Base-by-base conservation (phyloP, 140 eudicot genomes). In the Oenanthe javanica region DNA sequence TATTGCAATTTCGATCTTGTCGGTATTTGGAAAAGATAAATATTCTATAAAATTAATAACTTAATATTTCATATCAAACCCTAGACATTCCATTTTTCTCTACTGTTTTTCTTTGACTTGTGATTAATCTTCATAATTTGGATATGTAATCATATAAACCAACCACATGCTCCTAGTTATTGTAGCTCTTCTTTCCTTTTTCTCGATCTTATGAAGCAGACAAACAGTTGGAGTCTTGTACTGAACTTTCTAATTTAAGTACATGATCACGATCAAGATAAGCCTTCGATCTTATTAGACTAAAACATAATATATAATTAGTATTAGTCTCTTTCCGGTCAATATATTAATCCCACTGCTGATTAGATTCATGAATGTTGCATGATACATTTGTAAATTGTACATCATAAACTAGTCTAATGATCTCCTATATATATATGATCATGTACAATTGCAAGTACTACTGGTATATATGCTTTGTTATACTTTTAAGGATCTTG, bases 1-100 rank as follows among this genome's bases (percentile, higher is more conserved):
- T 83, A 84, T 51, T 69, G 38, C 80, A 88, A 79, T 42, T 4
- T 4, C 45, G 81, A 82, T 77, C 88, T 87, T 90, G 91, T 86
- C 91, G 90, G 91, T 78, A 4, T 71, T 71, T 71, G 4, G 4
- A n/a, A 25, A 76, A 49, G 66, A 52, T n/a, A 76, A n/a, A 11
- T 49, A 5, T n/a, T 48, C 42, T 27, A 19, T 52, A 77, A 77
- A 54, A 50, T 42, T 77, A 76, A 9, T 76, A 27, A 42, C 25
- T 2, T n/a, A 47, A 5, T 42, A 42, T 42, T 42, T 42, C 4
- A 31, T 57, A 19, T 31, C 31, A 25, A 13, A 4, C 13, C 25
- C n/a, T 75, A 48, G 52, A 36, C 74, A 69, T 69, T 75, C 31
- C 21, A 15, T 54, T 77, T 15, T 50, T 50, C 11, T 31, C 31